Conservation (phyloP, 306 rosid species). For the Cucurbita ficifolia region DNA sequence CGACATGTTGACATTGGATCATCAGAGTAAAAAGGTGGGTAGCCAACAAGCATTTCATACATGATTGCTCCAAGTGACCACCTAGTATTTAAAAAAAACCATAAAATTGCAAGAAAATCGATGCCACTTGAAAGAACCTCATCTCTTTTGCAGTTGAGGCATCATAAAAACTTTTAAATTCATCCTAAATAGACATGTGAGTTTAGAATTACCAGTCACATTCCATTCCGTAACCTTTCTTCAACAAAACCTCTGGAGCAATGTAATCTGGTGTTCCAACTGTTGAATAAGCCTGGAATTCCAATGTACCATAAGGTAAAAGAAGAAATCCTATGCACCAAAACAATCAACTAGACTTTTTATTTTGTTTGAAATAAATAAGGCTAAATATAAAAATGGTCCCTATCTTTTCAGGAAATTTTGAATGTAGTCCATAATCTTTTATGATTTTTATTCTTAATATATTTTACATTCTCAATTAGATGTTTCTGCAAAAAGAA, state of each 20-base stretch:
- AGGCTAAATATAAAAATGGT: not conserved
- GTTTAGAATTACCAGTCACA: slow-evolving; percentile 78
- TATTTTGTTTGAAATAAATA: not conserved
- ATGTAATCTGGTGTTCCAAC: slow-evolving; percentile 99
- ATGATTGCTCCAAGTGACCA: slow-evolving; percentile 99
- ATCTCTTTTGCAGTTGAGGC: not conserved
- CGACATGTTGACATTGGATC: slow-evolving; percentile 98
- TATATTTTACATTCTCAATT: not conserved
- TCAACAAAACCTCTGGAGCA: slow-evolving; percentile 98
- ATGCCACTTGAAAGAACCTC: not conserved
- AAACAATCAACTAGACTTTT: not conserved
- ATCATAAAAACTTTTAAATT: not conserved
- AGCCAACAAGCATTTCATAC: slow-evolving; percentile 98
- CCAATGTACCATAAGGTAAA: slow-evolving; percentile 14
- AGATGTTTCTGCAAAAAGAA: not conserved
- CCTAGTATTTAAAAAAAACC: slow-evolving; percentile 32
- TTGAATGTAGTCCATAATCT: not conserved
- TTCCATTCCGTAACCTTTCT: slow-evolving; percentile 96
- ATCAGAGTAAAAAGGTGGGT: slow-evolving; percentile 96
- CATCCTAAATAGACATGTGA: not conserved
- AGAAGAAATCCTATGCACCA: not conserved
- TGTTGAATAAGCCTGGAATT: slow-evolving; percentile 92
- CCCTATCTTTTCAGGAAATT: not conserved
- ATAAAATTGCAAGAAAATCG: not conserved
- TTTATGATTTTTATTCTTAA: not conserved